Percentiles rank a stretch among this genome's conserved stretches.
Evolutionary conservation across 495 filamentous ascomycete species (phyloP).

Genomic region (Podospora didyma): DNA sequence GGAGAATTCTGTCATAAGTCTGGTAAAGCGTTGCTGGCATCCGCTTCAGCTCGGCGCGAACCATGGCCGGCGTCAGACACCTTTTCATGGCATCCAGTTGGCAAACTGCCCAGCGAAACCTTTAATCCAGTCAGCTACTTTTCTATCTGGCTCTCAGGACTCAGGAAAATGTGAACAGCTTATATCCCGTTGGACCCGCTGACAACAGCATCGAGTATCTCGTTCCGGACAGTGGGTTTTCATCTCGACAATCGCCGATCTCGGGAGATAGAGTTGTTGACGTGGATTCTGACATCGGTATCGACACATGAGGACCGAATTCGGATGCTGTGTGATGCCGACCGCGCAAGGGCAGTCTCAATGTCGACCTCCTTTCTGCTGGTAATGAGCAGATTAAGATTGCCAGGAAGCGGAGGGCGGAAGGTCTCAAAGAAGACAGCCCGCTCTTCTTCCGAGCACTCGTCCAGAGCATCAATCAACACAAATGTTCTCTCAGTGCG

Average conservation of each 20-base stretch:
- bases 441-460: neutral
- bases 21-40: neutral
- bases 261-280: neutral
- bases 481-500: neutral
- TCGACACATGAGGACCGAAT: neutral
- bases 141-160: neutral
- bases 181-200: neutral
- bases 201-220: neutral
- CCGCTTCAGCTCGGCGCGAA: neutral
- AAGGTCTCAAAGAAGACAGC: neutral
- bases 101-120: neutral
- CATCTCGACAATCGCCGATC: neutral
- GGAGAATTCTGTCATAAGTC: neutral
- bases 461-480: neutral
- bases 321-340: neutral
- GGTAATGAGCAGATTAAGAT: neutral
- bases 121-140: neutral
- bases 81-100: neutral
- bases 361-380: neutral
- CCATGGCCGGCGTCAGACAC: neutral
- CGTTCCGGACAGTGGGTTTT: neutral
- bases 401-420: neutral
- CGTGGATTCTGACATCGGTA: neutral
- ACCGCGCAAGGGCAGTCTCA: neutral
- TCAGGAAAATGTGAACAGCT: neutral